phyloP scores from a whole-genome alignment of 345 rosid species.

The Populus tremula region DNA sequence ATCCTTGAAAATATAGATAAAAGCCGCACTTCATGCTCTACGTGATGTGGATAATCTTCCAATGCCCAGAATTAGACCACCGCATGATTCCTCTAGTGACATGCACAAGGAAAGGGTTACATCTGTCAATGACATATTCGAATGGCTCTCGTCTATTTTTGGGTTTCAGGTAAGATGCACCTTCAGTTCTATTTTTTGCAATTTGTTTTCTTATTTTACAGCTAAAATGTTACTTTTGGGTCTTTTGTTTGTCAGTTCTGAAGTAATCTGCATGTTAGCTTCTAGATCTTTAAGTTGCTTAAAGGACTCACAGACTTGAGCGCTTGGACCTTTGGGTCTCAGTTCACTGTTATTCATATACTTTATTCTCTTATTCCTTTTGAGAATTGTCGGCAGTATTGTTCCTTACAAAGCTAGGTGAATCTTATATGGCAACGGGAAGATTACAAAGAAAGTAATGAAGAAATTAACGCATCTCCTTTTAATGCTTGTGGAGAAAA shows the following conservation, averaged over 20 bases:
- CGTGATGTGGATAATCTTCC: constrained; percentile 66
- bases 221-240: not conserved
- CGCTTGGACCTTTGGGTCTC: not conserved
- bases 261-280: not conserved
- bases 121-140: constrained; percentile 61
- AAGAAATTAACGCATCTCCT: not conserved
- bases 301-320: not conserved
- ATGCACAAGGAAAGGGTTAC: constrained; percentile 40
- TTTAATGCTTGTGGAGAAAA: not conserved
- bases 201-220: constrained; percentile 9
- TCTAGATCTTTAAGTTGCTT: not conserved
- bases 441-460: not conserved
- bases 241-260: not conserved
- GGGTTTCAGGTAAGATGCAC: constrained; percentile 86
- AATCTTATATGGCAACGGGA: not conserved
- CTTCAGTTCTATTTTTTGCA: constrained; percentile 10
- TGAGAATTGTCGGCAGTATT: not conserved
- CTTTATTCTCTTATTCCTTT: not conserved
- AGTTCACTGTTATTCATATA: not conserved
- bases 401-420: not conserved
- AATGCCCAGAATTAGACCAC: constrained; percentile 28
- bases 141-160: constrained; percentile 87
- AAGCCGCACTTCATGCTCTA: constrained; percentile 69
- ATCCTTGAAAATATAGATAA: constrained; percentile 48
- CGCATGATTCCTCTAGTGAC: constrained; percentile 25